A percentile compares a stretch with the other conserved stretches of the same genome.
phyloP scores from a whole-genome alignment of 495 filamentous ascomycete species.

The Aspergillus kassunensis region DNA sequence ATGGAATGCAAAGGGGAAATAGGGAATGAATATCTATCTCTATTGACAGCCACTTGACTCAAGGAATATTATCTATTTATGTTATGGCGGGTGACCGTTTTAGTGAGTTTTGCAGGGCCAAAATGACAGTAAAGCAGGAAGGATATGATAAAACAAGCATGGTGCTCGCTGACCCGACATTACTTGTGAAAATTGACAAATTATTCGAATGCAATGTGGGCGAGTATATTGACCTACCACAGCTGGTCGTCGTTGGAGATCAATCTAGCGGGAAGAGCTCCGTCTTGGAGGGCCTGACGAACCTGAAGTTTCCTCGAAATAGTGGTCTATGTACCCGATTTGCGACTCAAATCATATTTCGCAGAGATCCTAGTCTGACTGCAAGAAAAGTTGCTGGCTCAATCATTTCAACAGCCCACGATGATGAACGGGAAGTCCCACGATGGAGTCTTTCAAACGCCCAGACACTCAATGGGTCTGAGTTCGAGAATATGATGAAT shows the following conservation, averaged over 20 bases:
- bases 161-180: background rate
- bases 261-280: constrained; percentile 43
- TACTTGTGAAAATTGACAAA: constrained; percentile 43
- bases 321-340: constrained; percentile 43
- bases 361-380: constrained; percentile 16
- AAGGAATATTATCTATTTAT: too few relatives aligned
- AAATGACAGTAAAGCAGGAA: too few relatives aligned
- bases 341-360: constrained; percentile 47
- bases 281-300: constrained; percentile 40
- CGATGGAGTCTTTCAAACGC: too few relatives aligned
- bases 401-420: too few relatives aligned
- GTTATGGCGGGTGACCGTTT: too few relatives aligned
- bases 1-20: too few relatives aligned
- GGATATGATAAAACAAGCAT: background rate
- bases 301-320: constrained; percentile 37
- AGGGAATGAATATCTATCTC: too few relatives aligned
- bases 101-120: too few relatives aligned
- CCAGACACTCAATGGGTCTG: too few relatives aligned
- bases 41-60: too few relatives aligned
- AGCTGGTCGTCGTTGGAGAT: constrained; percentile 43
- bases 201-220: constrained; percentile 39
- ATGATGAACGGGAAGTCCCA: too few relatives aligned
- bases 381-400: background rate
- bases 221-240: constrained; percentile 27
- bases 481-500: too few relatives aligned